Percentiles rank a stretch among this genome's conserved stretches.
These are phyloP conservation scores for Penicillium sp. DNA, from an alignment of 2,329 filamentous ascomycete genomes.

Conservation along the genomic window DNA sequence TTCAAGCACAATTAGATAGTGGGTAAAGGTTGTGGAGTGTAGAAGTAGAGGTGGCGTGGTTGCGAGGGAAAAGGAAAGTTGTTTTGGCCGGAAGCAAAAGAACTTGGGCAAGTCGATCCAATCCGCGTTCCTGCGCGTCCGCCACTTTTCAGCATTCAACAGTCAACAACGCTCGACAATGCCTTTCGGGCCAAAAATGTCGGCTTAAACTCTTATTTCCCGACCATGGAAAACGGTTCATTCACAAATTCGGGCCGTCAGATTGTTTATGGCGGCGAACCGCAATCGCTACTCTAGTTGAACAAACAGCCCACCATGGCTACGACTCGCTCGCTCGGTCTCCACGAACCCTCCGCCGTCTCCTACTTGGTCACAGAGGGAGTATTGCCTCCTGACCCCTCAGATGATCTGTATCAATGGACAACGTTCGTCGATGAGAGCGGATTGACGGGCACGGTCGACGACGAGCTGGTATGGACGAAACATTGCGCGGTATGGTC, in stretches of 20 bases:
- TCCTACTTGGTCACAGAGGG: constrained; percentile 79
- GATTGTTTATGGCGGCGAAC: constrained; percentile 21
- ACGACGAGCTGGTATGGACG: constrained; percentile 81
- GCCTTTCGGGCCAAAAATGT: constrained; percentile 2
- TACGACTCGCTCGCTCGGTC: constrained; percentile 81
- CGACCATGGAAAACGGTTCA: constrained; percentile 30
- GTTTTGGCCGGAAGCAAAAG: constrained; percentile 24
- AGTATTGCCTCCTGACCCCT: constrained; percentile 67
- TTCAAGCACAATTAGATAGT: background rate
- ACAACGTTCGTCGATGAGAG: constrained; percentile 56
- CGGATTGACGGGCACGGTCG: constrained; percentile 46
- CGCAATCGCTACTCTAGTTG: constrained; percentile 20
- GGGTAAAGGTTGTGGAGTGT: constrained; percentile 6
- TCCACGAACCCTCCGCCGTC: constrained; percentile 83
- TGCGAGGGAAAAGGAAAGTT: constrained; percentile 22
- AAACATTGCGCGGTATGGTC: constrained; percentile 82
- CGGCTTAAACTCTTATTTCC: constrained; percentile 1
- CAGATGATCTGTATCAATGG: constrained; percentile 70
- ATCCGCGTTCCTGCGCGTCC: constrained; percentile 33
- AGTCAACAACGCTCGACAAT: constrained; percentile 9
- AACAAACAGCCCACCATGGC: constrained; percentile 64
- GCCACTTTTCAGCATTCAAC: constrained; percentile 17
- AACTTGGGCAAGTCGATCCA: constrained; percentile 14
- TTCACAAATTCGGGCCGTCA: constrained; percentile 25
- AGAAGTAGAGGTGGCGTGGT: constrained; percentile 11